Conservation (phyloP, 352 stramenopile genomes). For the Phytophthora palmivora region DNA sequence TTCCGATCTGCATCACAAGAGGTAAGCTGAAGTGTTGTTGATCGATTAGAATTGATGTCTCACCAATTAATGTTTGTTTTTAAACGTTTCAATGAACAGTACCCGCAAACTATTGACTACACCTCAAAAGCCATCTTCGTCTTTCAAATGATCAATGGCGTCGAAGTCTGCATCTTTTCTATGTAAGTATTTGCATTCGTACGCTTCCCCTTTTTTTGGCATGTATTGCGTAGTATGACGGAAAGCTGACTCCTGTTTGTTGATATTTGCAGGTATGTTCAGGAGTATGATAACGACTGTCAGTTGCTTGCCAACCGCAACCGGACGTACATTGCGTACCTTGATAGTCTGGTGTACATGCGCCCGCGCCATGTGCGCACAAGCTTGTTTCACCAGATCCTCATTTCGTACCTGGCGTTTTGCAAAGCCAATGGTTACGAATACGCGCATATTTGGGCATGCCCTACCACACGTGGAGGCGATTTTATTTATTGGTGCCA, state of each 20-base stretch:
- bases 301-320: constrained; percentile 72
- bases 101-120: constrained; percentile 82
- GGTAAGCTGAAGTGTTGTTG: constrained; percentile 33
- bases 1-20: constrained; percentile 61
- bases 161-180: constrained; percentile 97
- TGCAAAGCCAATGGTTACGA: constrained; percentile 90
- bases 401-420: constrained; percentile 95
- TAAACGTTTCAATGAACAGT: constrained; percentile 43
- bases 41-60: constrained; percentile 1
- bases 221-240: background rate
- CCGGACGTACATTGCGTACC: constrained; percentile 97
- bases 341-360: constrained; percentile 98
- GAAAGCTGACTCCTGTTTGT: constrained; percentile 15
- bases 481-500: constrained; percentile 99
- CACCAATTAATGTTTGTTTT: constrained; percentile 24
- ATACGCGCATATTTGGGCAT: constrained; percentile 97
- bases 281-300: constrained; percentile 78
- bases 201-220: background rate
- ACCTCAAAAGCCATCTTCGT: constrained; percentile 94
- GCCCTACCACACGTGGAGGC: constrained; percentile 92
- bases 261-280: constrained; percentile 66
- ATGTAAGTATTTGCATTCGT: constrained; percentile 87
- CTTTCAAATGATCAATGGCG: constrained; percentile 96
- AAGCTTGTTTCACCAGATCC: constrained; percentile 94
- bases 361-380: constrained; percentile 92